A percentile compares a stretch with the other conserved stretches of the same genome.
Conservation (phyloP, 306 rosid genomes). For the Quercus dentata region DNA sequence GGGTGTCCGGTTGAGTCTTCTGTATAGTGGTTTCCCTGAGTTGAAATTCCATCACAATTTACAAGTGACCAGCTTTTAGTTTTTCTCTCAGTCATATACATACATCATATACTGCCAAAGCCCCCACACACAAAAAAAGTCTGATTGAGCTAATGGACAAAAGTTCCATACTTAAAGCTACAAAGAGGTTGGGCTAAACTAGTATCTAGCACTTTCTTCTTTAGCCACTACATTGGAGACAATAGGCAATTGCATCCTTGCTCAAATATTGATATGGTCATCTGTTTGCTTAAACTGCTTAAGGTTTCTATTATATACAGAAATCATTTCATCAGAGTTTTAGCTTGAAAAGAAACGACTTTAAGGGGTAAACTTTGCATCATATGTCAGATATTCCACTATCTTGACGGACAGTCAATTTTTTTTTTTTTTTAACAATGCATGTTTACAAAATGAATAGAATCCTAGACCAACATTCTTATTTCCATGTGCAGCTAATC, state of each 20-base stretch:
- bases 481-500: not conserved
- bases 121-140: not conserved
- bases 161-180: not conserved
- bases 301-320: too few species aligned
- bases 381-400: not conserved
- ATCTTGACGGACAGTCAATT: not conserved
- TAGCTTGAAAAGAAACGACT: too few species aligned
- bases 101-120: constrained; percentile 10
- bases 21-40: constrained; percentile 26
- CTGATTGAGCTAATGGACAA: not conserved
- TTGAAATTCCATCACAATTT: constrained; percentile 13
- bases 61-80: constrained; percentile 14
- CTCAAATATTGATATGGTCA: too few species aligned
- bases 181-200: not conserved
- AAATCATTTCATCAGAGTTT: too few species aligned
- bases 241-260: not conserved
- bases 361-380: too few species aligned
- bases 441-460: not conserved
- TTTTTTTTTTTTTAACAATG: not conserved
- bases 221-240: not conserved
- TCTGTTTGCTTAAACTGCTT: too few species aligned
- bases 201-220: not conserved
- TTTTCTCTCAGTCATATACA: constrained; percentile 14
- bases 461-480: not conserved
- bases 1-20: constrained; percentile 36